Evolutionary conservation across 345 rosid species (phyloP).

Genomic region (Arabis hirsuta): DNA sequence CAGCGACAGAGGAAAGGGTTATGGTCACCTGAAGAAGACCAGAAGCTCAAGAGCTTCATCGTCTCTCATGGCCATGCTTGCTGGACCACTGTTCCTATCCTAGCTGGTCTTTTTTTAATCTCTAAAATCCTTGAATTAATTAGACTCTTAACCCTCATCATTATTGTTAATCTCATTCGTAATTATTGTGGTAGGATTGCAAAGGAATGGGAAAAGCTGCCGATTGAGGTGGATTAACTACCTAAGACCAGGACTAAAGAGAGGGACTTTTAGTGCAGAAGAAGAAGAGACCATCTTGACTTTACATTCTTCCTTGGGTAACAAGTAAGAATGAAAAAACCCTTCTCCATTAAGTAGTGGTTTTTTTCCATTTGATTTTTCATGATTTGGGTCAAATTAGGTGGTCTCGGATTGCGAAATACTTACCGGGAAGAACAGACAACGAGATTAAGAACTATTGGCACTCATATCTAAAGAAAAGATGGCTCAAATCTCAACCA

Average conservation of each 20-base stretch:
- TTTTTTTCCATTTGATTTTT: neutral
- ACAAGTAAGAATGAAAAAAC: constrained; percentile 62
- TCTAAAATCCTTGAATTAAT: neutral
- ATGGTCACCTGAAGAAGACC: constrained; percentile 99
- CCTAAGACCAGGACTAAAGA: constrained; percentile 83
- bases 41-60: constrained; percentile 64
- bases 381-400: constrained; percentile 42
- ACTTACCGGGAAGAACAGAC: constrained; percentile 93
- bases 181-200: constrained; percentile 56
- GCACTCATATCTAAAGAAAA: constrained; percentile 90
- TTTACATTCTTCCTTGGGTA: constrained; percentile 77
- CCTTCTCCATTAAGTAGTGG: neutral
- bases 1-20: constrained; percentile 78
- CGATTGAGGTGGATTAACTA: constrained; percentile 95
- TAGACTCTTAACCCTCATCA: neutral
- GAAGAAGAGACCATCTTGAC: constrained; percentile 74
- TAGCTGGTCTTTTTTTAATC: constrained; percentile 63
- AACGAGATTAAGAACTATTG: constrained; percentile 92
- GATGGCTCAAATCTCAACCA: constrained; percentile 51
- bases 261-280: constrained; percentile 60
- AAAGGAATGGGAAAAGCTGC: constrained; percentile 95
- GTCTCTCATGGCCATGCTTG: constrained; percentile 74
- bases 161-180: neutral
- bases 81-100: constrained; percentile 87
- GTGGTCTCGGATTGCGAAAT: constrained; percentile 90